phyloP scores from a whole-genome alignment of 306 rosid species.

The Quercus suber region DNA sequence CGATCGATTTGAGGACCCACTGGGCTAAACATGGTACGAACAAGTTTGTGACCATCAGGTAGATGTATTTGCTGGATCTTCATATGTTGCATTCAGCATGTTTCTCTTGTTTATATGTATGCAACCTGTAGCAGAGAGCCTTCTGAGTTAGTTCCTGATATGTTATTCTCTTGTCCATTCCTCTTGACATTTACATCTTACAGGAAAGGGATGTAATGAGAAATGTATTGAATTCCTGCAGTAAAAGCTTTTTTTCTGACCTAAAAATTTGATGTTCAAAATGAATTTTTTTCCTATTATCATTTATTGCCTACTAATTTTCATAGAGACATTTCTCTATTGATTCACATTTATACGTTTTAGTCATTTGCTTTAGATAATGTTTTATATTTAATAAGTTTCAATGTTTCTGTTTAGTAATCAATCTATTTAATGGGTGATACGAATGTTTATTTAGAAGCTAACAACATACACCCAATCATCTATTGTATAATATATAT shows the following conservation, averaged over 20 bases:
- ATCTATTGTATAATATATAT: too few species aligned
- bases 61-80: constrained; percentile 31
- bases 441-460: too few species aligned
- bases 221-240: background rate
- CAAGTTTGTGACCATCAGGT: constrained; percentile 97
- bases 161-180: constrained; percentile 26
- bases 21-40: constrained; percentile 99
- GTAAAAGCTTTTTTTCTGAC: background rate
- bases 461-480: too few species aligned
- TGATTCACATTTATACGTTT: background rate
- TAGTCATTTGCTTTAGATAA: background rate
- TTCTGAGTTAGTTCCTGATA: constrained; percentile 40
- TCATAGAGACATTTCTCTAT: background rate
- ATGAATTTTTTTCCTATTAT: too few species aligned
- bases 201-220: background rate
- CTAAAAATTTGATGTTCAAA: background rate
- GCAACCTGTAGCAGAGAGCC: constrained; percentile 60
- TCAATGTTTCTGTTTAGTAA: background rate
- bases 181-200: background rate
- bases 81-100: constrained; percentile 33
- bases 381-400: background rate
- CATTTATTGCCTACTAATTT: too few species aligned
- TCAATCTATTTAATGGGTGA: too few species aligned
- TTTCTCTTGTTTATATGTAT: constrained; percentile 65
- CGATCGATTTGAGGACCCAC: constrained; percentile 80